A percentile compares a stretch with the other conserved stretches of the same genome.
Evolutionary conservation across 495 filamentous ascomycete species (phyloP).

Genomic region (Penicillium robsamsonii): DNA sequence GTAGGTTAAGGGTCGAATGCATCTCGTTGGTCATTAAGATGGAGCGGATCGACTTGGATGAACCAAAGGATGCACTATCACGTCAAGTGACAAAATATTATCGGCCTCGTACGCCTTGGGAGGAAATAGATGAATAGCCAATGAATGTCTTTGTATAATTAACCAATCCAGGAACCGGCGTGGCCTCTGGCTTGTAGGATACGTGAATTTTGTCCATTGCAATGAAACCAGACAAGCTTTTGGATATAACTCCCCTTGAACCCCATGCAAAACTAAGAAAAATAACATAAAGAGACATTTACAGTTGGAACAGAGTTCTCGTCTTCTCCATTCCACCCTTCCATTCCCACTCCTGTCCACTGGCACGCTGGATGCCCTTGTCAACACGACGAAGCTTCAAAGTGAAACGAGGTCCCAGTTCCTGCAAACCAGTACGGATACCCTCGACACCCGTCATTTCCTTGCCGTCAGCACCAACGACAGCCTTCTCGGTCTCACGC

Average conservation of each 20-base stretch:
- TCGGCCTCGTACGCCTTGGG: no score
- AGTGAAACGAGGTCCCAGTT: conserved; percentile 81
- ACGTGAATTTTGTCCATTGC: conserved; percentile 2
- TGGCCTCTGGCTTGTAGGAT: background rate
- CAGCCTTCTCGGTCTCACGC: conserved; percentile 76
- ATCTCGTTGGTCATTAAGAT: background rate
- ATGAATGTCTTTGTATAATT: no score
- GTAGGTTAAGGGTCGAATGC: conserved; percentile 2
- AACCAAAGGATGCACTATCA: background rate
- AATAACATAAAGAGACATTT: conserved; percentile 25
- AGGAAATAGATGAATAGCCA: no score
- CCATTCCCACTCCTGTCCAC: conserved; percentile 94
- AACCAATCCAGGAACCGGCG: no score
- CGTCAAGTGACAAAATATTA: no score
- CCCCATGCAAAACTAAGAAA: conserved; percentile 28
- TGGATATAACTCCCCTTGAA: conserved; percentile 31
- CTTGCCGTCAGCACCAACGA: conserved; percentile 84
- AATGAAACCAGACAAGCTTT: conserved; percentile 24
- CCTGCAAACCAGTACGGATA: conserved; percentile 80
- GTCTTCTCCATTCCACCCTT: conserved; percentile 89
- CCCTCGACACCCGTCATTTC: conserved; percentile 76
- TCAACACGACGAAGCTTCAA: conserved; percentile 88
- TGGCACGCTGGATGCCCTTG: conserved; percentile 76
- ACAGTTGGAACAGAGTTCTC: conserved; percentile 90
- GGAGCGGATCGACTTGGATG: background rate